phyloP scores from a whole-genome alignment of 2,329 filamentous ascomycete genomes.

The Colletotrichum costaricense region DNA sequence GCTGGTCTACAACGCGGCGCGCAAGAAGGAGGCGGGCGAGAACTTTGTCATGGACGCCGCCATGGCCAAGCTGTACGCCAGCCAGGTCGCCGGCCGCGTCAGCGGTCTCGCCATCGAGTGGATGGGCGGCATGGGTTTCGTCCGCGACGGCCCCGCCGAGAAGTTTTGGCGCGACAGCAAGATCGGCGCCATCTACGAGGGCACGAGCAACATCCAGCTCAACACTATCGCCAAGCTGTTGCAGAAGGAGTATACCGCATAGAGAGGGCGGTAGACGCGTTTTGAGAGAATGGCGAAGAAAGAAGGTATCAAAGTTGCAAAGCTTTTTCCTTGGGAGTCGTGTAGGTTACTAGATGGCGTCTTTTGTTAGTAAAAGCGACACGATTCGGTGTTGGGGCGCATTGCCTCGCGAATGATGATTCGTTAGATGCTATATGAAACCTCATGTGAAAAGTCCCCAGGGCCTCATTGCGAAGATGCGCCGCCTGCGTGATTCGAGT shows the following conservation, averaged over 20 bases:
- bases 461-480: neutral
- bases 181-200: constrained; percentile 98
- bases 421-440: neutral
- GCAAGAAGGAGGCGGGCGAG: constrained; percentile 97
- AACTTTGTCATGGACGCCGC: constrained; percentile 96
- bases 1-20: constrained; percentile 93
- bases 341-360: constrained; percentile 31
- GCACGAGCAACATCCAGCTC: constrained; percentile 81
- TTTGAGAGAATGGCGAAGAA: too few species aligned
- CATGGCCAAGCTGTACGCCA: constrained; percentile 97
- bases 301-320: neutral
- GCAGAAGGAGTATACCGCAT: constrained; percentile 70
- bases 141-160: constrained; percentile 94
- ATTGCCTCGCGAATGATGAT: neutral
- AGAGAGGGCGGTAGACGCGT: constrained; percentile 12
- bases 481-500: neutral
- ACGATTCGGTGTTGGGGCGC: constrained; percentile 23
- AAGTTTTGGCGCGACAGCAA: constrained; percentile 99
- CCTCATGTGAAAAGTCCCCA: neutral
- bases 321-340: neutral
- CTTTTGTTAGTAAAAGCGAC: constrained; percentile 29
- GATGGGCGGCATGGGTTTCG: constrained; percentile 99
- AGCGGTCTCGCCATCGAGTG: constrained; percentile 91
- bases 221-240: constrained; percentile 73
- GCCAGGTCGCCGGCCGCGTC: constrained; percentile 90